These are phyloP conservation scores for Tolypocladium guangdongense DNA, from an alignment of 2,329 filamentous ascomycete genomes.

Conservation along the genomic window DNA sequence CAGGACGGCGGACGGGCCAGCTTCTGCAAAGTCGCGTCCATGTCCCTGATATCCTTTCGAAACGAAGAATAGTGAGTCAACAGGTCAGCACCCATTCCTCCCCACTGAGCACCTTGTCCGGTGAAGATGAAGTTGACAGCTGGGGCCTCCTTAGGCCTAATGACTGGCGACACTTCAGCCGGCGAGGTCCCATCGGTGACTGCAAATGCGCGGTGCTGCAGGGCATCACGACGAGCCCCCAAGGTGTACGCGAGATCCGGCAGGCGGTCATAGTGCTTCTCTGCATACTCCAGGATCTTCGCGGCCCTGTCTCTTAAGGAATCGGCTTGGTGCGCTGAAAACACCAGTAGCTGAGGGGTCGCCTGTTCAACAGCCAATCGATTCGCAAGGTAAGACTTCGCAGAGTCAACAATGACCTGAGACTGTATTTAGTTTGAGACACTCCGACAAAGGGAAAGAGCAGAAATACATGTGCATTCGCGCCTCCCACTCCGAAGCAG, in stretches of 20 bases:
- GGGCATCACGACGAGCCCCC: not conserved
- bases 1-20: slow-evolving; percentile 15
- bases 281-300: not conserved
- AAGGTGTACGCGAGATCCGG: not conserved
- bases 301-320: not conserved
- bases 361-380: not conserved
- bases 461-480: slow-evolving; percentile 19
- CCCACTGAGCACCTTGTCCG: slow-evolving; percentile 35
- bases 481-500: slow-evolving; percentile 24
- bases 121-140: slow-evolving; percentile 24
- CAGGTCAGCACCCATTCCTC: slow-evolving; percentile 25
- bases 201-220: not conserved
- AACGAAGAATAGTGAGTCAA: slow-evolving; percentile 12
- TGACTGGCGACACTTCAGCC: slow-evolving; percentile 10
- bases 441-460: not conserved
- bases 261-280: not conserved
- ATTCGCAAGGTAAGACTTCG: not conserved
- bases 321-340: not conserved
- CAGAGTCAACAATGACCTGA: slow-evolving; percentile 5
- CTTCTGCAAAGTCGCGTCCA: slow-evolving; percentile 4
- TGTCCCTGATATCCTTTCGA: slow-evolving; percentile 7
- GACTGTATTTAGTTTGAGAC: not conserved
- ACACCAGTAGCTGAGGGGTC: not conserved
- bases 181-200: not conserved
- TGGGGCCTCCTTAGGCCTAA: slow-evolving; percentile 9